Evolutionary conservation across 345 rosid species (phyloP).

Genomic region (Sisymbrium altissimum): DNA sequence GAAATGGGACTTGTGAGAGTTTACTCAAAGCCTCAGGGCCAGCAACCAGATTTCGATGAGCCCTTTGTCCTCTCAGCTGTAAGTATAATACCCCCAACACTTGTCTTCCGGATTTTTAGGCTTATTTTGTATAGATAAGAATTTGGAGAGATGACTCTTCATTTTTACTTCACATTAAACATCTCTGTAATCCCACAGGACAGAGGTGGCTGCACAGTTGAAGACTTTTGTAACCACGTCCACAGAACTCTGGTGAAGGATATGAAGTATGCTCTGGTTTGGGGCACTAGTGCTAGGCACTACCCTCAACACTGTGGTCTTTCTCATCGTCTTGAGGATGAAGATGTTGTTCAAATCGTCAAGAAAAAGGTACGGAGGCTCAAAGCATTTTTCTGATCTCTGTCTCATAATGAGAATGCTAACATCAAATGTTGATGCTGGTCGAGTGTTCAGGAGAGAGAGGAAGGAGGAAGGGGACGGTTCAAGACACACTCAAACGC

Average conservation of each 20-base stretch:
- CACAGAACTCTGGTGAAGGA: slow-evolving; percentile 96
- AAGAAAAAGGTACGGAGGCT: slow-evolving; percentile 74
- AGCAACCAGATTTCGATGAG: slow-evolving; percentile 93
- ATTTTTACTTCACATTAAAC: not conserved
- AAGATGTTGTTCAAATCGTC: slow-evolving; percentile 96
- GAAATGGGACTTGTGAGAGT: slow-evolving; percentile 96
- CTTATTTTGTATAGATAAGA: not conserved
- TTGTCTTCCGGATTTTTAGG: not conserved
- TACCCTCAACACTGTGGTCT: slow-evolving; percentile 99
- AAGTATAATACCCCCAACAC: slow-evolving; percentile 27
- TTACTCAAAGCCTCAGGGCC: slow-evolving; percentile 98
- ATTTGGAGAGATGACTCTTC: not conserved
- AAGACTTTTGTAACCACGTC: slow-evolving; percentile 96
- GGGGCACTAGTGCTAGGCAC: slow-evolving; percentile 94
- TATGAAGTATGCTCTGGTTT: slow-evolving; percentile 90
- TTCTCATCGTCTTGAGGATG: slow-evolving; percentile 73
- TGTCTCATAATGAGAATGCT: slow-evolving; percentile 6
- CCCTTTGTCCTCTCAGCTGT: slow-evolving; percentile 92
- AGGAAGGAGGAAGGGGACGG: slow-evolving; percentile 95
- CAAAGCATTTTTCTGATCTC: not conserved
- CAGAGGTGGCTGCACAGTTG: slow-evolving; percentile 94
- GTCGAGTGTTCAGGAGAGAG: slow-evolving; percentile 61
- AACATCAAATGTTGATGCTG: not conserved
- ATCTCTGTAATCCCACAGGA: slow-evolving; percentile 45
- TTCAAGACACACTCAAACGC: slow-evolving; percentile 90